phyloP scores from a whole-genome alignment of 1,284 basidiomycete genomes.

The Cryptococcus sp. region DNA sequence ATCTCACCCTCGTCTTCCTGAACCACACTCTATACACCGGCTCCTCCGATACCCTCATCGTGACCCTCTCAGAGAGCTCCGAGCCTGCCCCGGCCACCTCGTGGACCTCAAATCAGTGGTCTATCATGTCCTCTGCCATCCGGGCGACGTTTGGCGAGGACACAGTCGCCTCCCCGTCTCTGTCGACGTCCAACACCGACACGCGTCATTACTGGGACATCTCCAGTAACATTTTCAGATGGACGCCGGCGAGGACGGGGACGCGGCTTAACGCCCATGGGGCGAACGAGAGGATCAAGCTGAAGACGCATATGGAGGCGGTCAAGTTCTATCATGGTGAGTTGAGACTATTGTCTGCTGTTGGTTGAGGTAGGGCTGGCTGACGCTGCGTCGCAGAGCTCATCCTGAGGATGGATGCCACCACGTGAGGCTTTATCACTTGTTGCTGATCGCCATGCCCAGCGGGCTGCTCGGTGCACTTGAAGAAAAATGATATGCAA shows the following conservation, averaged over 20 bases:
- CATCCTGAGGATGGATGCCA: not conserved
- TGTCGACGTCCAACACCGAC: constrained; percentile 26
- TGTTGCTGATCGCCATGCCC: no score
- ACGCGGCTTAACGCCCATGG: constrained; percentile 22
- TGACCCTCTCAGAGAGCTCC: not conserved
- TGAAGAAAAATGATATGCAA: no score
- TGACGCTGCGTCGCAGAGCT: not conserved
- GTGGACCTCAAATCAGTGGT: constrained; percentile 3
- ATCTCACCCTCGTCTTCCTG: constrained; percentile 35
- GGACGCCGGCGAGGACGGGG: constrained; percentile 14
- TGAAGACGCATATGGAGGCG: constrained; percentile 10
- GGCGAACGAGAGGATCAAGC: constrained; percentile 27
- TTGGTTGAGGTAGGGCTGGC: not conserved
- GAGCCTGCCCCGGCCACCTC: constrained; percentile 1
- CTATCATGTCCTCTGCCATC: constrained; percentile 3
- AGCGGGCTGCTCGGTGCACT: no score
- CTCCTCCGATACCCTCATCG: not conserved
- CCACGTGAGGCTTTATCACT: not conserved
- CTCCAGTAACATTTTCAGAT: constrained; percentile 21
- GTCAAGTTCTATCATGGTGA: constrained; percentile 16
- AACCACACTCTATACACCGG: constrained; percentile 17
- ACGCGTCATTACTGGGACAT: constrained; percentile 24
- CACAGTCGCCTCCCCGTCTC: constrained; percentile 23
- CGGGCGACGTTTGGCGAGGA: constrained; percentile 16
- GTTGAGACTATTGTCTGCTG: not conserved